A percentile compares a stretch with the other conserved stretches of the same genome.
phyloP scores from a whole-genome alignment of 257 asterid genomes.

The Lavandula angustifolia region DNA sequence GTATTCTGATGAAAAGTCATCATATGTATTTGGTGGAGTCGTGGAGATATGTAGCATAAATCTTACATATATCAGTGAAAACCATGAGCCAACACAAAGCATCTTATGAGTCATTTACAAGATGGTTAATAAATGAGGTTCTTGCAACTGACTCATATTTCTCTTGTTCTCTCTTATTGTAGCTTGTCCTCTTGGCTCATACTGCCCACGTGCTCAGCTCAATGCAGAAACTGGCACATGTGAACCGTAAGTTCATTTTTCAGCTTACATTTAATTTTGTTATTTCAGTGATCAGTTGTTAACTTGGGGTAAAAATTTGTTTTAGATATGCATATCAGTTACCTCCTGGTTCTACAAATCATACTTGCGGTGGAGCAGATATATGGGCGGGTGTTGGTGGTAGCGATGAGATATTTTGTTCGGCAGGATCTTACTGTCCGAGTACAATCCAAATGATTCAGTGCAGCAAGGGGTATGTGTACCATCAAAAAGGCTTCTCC shows the following conservation, averaged over 20 bases:
- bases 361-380: constrained; percentile 91
- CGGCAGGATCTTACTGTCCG: constrained; percentile 94
- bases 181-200: constrained; percentile 93
- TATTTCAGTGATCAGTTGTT: too few species aligned
- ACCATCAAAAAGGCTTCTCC: constrained; percentile 27
- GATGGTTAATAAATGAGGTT: background rate
- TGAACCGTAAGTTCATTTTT: constrained; percentile 67
- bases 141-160: background rate
- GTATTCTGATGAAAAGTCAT: constrained; percentile 15
- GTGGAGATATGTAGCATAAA: constrained; percentile 7
- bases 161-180: constrained; percentile 30
- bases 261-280: too few species aligned
- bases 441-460: constrained; percentile 61
- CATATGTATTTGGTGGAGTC: background rate
- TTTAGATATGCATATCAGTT: constrained; percentile 74
- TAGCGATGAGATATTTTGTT: constrained; percentile 66
- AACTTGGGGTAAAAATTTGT: too few species aligned
- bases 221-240: constrained; percentile 63
- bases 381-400: constrained; percentile 77
- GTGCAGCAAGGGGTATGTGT: constrained; percentile 68
- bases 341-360: constrained; percentile 56
- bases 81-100: constrained; percentile 16
- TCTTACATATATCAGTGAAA: constrained; percentile 1
- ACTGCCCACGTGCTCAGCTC: constrained; percentile 74
- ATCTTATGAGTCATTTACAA: constrained; percentile 23